Percentiles rank a stretch among this genome's conserved stretches.
Evolutionary conservation across 331 rosid genomes (phyloP).

Genomic region (Quercus lobata): DNA sequence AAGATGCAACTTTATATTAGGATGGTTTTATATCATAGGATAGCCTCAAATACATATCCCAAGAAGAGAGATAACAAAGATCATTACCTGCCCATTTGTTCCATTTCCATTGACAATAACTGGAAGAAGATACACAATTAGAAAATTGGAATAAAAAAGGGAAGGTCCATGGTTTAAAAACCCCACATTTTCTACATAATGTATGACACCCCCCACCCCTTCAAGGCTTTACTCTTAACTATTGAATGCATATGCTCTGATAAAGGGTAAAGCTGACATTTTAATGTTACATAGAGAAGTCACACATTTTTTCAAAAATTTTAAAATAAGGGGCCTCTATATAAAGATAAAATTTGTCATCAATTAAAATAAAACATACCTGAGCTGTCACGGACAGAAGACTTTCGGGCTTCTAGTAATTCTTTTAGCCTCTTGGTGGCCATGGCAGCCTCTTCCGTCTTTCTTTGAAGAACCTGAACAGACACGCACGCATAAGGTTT

Average conservation of each 20-base stretch:
- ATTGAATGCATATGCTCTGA: background rate
- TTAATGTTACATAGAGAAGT: constrained; percentile 1
- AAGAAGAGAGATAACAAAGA: constrained; percentile 27
- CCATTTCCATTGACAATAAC: constrained; percentile 73
- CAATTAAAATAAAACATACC: constrained; percentile 32
- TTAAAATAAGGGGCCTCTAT: background rate
- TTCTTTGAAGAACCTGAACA: constrained; percentile 93
- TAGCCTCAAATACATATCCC: constrained; percentile 15
- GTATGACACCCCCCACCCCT: background rate
- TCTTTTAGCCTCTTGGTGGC: constrained; percentile 99
- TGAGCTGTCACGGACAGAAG: constrained; percentile 78
- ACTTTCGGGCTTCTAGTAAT: constrained; percentile 94
- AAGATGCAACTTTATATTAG: constrained; percentile 28
- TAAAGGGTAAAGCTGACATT: background rate
- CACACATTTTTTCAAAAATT: too few relatives aligned
- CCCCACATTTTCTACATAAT: constrained; percentile 20
- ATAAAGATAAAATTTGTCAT: background rate
- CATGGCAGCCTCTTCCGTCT: constrained; percentile 99
- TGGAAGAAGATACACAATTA: constrained; percentile 46
- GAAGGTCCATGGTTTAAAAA: constrained; percentile 14
- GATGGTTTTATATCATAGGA: constrained; percentile 19
- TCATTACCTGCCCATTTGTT: constrained; percentile 76
- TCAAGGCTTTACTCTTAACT: constrained; percentile 17
- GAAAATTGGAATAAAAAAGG: constrained; percentile 16
- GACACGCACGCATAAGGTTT: background rate